phyloP scores from a whole-genome alignment of 306 rosid genomes.

The Sophora flavescens region DNA sequence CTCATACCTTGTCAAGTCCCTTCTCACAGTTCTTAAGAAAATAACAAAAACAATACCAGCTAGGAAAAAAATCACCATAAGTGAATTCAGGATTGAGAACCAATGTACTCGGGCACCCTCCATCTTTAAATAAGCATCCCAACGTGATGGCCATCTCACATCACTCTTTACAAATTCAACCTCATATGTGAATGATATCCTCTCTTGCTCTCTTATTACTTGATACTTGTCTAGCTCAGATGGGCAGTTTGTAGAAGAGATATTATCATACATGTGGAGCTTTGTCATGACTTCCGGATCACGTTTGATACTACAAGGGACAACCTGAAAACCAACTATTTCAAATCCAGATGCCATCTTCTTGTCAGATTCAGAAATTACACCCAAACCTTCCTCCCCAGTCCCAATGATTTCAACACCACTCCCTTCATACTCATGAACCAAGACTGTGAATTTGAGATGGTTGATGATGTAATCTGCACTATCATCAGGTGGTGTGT shows the following conservation, averaged over 20 bases:
- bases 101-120: conserved; percentile 97
- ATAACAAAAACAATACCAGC: conserved; percentile 97
- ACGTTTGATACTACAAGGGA: conserved; percentile 78
- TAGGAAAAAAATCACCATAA: conserved; percentile 92
- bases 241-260: conserved; percentile 63
- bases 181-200: conserved; percentile 86
- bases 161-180: conserved; percentile 90
- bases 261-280: conserved; percentile 54
- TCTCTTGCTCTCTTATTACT: conserved; percentile 78
- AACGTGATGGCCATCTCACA: conserved; percentile 92
- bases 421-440: conserved; percentile 91
- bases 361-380: conserved; percentile 76
- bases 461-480: conserved; percentile 92
- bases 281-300: conserved; percentile 68
- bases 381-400: conserved; percentile 93
- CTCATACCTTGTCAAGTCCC: conserved; percentile 95
- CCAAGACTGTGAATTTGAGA: conserved; percentile 82
- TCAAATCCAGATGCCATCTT: conserved; percentile 85
- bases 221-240: conserved; percentile 72
- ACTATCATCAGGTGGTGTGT: conserved; percentile 63
- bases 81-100: conserved; percentile 69
- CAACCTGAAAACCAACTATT: conserved; percentile 94
- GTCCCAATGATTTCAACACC: conserved; percentile 85
- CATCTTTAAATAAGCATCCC: conserved; percentile 98
- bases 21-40: conserved; percentile 89